These are phyloP conservation scores for Amylostereum areolatum DNA, from an alignment of 1,284 basidiomycete species.

Conservation along the genomic window DNA sequence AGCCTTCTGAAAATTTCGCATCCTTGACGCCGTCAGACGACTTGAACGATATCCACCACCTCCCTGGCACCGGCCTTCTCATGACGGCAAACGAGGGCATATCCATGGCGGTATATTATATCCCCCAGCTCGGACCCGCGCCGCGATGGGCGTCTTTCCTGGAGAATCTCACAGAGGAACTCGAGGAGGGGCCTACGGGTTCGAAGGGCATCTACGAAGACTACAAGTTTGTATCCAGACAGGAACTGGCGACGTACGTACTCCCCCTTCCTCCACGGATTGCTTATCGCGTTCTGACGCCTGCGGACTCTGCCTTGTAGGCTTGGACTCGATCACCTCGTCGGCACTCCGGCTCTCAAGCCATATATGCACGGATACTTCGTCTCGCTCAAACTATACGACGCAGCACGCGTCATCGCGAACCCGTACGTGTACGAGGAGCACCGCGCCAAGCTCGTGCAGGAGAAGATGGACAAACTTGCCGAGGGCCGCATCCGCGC, in stretches of 20 bases:
- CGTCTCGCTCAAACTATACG: conserved; percentile 91
- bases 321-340: conserved; percentile 88
- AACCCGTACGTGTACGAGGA: conserved; percentile 97
- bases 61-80: conserved; percentile 80
- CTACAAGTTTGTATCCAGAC: conserved; percentile 94
- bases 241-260: conserved; percentile 79
- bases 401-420: conserved; percentile 90
- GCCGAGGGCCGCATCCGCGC: conserved; percentile 89
- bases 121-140: conserved; percentile 94
- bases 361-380: conserved; percentile 99
- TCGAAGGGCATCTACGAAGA: conserved; percentile 75
- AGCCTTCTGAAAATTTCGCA: conserved; percentile 86
- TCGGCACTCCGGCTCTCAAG: conserved; percentile 92
- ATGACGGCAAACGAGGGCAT: conserved; percentile 92
- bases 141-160: conserved; percentile 97
- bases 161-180: conserved; percentile 96
- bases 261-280: not conserved
- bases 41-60: conserved; percentile 84
- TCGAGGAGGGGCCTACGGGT: conserved; percentile 82
- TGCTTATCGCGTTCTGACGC: not conserved
- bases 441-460: conserved; percentile 83
- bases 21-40: conserved; percentile 89
- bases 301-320: conserved; percentile 30
- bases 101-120: conserved; percentile 87
- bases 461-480: conserved; percentile 89